phyloP scores from a whole-genome alignment of 768 basidiomycete species.

The Amanita thiersii region DNA sequence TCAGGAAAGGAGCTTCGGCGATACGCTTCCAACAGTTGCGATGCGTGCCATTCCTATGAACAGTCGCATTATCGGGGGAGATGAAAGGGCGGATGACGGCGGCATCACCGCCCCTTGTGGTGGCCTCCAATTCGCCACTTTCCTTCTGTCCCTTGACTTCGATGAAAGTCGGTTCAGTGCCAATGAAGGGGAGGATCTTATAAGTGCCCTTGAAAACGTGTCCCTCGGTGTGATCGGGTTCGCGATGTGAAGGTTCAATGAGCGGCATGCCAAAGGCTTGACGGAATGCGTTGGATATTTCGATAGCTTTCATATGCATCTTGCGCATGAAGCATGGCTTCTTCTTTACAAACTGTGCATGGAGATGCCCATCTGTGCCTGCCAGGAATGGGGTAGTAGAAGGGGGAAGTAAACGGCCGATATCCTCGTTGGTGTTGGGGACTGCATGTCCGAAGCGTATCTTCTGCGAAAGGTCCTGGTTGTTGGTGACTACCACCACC shows the following conservation, averaged over 20 bases:
- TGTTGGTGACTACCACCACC: conserved; percentile 14
- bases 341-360: conserved; percentile 4
- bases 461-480: conserved; percentile 15
- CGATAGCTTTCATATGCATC: conserved; percentile 39
- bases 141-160: conserved; percentile 7
- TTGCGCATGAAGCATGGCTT: conserved; percentile 6
- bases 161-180: conserved; percentile 14
- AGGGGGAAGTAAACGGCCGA: conserved; percentile 14
- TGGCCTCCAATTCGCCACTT: neutral
- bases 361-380: conserved; percentile 1
- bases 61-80: too few species aligned
- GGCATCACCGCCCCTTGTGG: conserved; percentile 2
- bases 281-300: conserved; percentile 47
- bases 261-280: conserved; percentile 45
- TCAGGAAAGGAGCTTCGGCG: conserved; percentile 35
- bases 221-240: conserved; percentile 7
- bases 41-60: too few species aligned
- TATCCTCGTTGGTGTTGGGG: conserved; percentile 21
- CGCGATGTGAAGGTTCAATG: conserved; percentile 23
- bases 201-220: neutral
- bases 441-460: conserved; percentile 30
- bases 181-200: conserved; percentile 24
- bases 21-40: conserved; percentile 6
- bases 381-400: conserved; percentile 3
- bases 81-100: conserved; percentile 8